Conservation (phyloP, 176 grass and related monocot species). For the Lolium rigidum region DNA sequence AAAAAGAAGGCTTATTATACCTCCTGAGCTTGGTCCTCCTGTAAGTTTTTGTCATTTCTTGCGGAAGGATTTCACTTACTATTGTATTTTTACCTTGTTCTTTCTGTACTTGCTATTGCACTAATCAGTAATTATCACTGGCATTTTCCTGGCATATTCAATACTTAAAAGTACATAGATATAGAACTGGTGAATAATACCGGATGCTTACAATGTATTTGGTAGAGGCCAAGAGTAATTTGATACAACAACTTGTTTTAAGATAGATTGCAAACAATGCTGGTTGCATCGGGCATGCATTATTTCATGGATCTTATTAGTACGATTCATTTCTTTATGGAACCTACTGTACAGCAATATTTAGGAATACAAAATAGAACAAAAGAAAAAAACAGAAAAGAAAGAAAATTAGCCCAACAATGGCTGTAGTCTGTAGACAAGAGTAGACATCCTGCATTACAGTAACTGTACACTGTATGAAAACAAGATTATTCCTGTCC, state of each 20-base stretch:
- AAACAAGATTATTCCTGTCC: neutral
- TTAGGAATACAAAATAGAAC: neutral
- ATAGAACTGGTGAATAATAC: conserved; percentile 19
- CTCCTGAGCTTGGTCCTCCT: conserved; percentile 96
- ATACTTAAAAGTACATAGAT: neutral
- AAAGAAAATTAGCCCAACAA: neutral
- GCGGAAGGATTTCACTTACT: conserved; percentile 24
- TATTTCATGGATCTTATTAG: neutral
- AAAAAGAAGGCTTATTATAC: conserved; percentile 93
- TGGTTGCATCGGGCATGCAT: neutral
- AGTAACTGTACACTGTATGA: neutral
- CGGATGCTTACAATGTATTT: conserved; percentile 26
- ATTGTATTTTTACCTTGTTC: conserved; percentile 20
- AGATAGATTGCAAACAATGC: neutral
- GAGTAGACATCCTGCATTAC: neutral
- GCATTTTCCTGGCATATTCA: conserved; percentile 14
- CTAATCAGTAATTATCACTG: neutral
- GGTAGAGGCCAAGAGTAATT: conserved; percentile 5
- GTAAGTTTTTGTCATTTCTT: conserved; percentile 60
- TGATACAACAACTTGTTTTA: neutral
- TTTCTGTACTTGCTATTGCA: conserved; percentile 8
- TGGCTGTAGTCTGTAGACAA: conserved; percentile 5
- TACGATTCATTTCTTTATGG: neutral
- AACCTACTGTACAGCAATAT: neutral
- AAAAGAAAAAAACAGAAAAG: conserved; percentile 12